Evolutionary conservation across 2,329 filamentous ascomycete species (phyloP), one percentile per base, ranked within the genome.

Genomic region (Bipolaris victoriae): DNA sequence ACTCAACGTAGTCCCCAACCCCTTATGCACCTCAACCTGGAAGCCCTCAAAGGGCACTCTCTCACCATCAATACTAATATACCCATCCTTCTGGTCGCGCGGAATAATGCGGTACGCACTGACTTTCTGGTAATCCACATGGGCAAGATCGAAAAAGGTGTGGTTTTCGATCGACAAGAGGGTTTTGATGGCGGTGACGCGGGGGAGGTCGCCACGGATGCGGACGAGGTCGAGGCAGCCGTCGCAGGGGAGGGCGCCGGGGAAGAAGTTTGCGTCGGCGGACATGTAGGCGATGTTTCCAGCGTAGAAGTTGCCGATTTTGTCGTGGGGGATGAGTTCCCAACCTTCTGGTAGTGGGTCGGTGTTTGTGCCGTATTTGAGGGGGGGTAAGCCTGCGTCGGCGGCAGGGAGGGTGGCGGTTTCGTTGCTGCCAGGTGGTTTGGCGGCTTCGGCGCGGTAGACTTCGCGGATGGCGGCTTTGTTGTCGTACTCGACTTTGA

Each of bases 281-380:
- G 93, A 88, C 91, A 99, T 94, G 76, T 90, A 96, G 22, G 90
- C 87, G 89, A 98, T 96, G 74, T 97, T 99, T 60, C 95, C 95
- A 31, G 89, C 90, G 77, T 96, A 98, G 75, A 99, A 96, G 70
- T 91, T 97, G 45, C 92, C 92, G 53, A 99, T 81, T 29, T 89
- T 91, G 61, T 95, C 87, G 61, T 90, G 85, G 0, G 90, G 86
- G 3, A 90, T 79, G 18, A 89, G 79, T 59, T 90, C 83, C 92
- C 95, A 99, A 44, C 86, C 89, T 1, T 84, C 79, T 0, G 92
- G 93, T 0, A 98, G 74, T 15, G 88, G 82, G 65, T 96, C 91
- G 49, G 86, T 85, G 57, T 95, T 80, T 0, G 91, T 94, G 48
- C 95, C 95, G 68, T 91, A 96, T 67, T 85, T 84, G 36, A 98